Base-by-base conservation (phyloP, 2,329 filamentous ascomycete genomes). In the Didymella sp. region DNA sequence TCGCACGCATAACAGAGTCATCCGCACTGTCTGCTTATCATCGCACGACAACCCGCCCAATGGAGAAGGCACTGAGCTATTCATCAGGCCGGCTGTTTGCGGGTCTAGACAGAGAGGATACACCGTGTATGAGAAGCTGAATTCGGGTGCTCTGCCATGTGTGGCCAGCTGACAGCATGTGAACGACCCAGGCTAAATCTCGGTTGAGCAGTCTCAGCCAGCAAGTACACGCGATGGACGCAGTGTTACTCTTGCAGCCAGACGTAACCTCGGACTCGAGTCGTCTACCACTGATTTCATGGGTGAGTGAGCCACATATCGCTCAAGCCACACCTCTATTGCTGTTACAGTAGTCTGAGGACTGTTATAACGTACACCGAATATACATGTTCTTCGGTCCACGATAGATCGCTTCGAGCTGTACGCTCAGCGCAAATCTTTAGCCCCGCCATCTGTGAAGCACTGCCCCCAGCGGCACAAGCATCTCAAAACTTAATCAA, bases 201-300 rank as follows among this genome's bases (percentile, higher is more conserved):
- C 25, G 46, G 45, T 12, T n/a, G n/a, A 44, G 12, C 19, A 17
- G 25, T 45, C 42, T n/a, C 17, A 51, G 46, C 41, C 22, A 51
- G 41, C 41, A 46, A 42, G 33, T 19, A 28, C 46, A 51, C n/a
- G 35, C 47, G 42, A 51, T 19, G 35, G 42, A 51, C n/a, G 35
- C 42, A 30, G 27, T 51, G 42, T 25, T 40, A 56, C 47, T 46
- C 31, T 27, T 28, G 17, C 28, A 24, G 28, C 33, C 42, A 56
- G 53, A 46, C 42, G 53, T 51, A 56, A 56, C 53, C 42, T 47
- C 37, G 43, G 28, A 24, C 42, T 51, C 13, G 30, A 38, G 12
- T 35, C 24, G 17, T 47, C n/a, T 27, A 42, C 37, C 42, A 51
- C 13, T 21, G 47, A 56, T 30, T 47, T 56, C 30, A 37, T 43